Base-by-base conservation (phyloP, 2,329 filamentous ascomycete genomes). In the Penicillium nordicum region DNA sequence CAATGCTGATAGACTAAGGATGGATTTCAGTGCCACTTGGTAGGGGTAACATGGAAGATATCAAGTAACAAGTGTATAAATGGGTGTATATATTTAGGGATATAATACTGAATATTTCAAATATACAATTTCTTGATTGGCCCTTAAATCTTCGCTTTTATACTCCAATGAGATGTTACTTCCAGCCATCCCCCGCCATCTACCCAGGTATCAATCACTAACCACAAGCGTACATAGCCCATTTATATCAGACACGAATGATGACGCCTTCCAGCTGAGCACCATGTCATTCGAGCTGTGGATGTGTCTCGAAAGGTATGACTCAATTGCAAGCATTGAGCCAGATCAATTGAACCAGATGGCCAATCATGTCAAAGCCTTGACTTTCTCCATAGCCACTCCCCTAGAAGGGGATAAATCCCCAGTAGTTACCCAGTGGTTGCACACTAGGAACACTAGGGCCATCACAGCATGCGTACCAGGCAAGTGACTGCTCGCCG, bases 1-100 rank as follows among this genome's bases (percentile, higher is more conserved):
- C 7, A 30, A 34, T 3, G 21, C 51, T 34, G 56, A 58, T 58
- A 49, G 42, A 44, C 53, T 57, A 57, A 57, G 54, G 16, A 54
- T 29, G 18, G n/a, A n/a, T n/a, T n/a, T 57, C 32, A 8, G 29
- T 18, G 23, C 40, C 40, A n/a, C 30, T 32, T 32, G 11, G 9
- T 40, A 36, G 21, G n/a, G 10, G 27, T 34, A 7, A 30, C 3
- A 11, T 40, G 7, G 37, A 21, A 21, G 18, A 38, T n/a, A 21
- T 6, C 36, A 27, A 34, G 11, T 45, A 23, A 25, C 32, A 18
- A 4, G 9, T 34, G 21, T 45, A 38, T 11, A 37, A n/a, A 41
- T 21, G 18, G 16, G 7, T n/a, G 9, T 9, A 36, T 42, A 14
- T 18, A 18, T 11, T 3, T 3, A 40, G 8, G 12, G 6, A 23